Percentiles rank a stretch among this genome's conserved stretches.
These are phyloP conservation scores for Backusella circina DNA, from an alignment of 192 early-diverging fungal species.

Conservation along the genomic window DNA sequence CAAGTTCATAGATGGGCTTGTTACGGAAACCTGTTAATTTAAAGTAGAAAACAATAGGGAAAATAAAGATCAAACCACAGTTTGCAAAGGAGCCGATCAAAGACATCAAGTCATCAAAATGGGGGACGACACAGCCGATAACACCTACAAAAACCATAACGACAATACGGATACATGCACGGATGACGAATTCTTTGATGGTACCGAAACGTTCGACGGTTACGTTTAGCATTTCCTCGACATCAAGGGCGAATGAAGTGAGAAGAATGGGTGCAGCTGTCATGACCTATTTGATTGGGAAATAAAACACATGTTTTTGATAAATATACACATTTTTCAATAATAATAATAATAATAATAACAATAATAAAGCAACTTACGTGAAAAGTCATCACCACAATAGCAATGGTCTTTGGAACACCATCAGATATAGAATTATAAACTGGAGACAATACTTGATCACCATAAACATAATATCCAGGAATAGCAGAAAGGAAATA, in stretches of 20 bases:
- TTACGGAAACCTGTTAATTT: constrained; percentile 58
- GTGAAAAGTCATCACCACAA: constrained; percentile 75
- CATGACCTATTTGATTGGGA: constrained; percentile 35
- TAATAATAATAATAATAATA: too few relatives aligned
- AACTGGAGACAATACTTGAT: constrained; percentile 64
- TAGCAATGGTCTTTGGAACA: constrained; percentile 55
- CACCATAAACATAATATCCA: constrained; percentile 75
- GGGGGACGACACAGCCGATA: constrained; percentile 69
- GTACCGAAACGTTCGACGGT: constrained; percentile 48
- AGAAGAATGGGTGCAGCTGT: constrained; percentile 76
- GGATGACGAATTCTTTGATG: constrained; percentile 52
- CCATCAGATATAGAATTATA: constrained; percentile 66
- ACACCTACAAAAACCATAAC: constrained; percentile 52
- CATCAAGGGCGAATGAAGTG: constrained; percentile 69
- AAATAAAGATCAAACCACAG: constrained; percentile 77
- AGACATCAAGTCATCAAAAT: constrained; percentile 76
- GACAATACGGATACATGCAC: constrained; percentile 48
- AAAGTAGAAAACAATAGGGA: constrained; percentile 77
- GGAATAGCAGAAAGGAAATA: constrained; percentile 66
- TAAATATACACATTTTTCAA: too few relatives aligned
- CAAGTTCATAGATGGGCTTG: constrained; percentile 39
- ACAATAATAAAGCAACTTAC: constrained; percentile 5
- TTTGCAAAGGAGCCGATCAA: constrained; percentile 84
- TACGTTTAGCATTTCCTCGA: constrained; percentile 66
- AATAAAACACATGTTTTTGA: neutral